Base-by-base conservation (phyloP, 2,329 filamentous ascomycete genomes). In the Fusarium lateritium region DNA sequence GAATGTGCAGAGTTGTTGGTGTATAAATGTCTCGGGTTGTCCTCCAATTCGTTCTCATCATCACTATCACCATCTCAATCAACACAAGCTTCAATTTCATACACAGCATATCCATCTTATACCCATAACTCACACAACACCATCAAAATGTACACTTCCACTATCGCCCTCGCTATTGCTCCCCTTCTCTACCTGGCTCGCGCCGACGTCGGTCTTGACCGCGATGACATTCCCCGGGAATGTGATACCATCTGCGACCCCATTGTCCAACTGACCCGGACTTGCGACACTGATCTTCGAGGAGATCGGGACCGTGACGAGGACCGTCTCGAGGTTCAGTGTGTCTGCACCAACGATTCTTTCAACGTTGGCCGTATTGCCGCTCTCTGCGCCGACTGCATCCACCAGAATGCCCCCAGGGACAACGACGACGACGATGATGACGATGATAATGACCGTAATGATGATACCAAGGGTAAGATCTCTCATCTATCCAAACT, bases 321-420 rank as follows among this genome's bases (percentile, higher is more conserved):
- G 69, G 72, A 79, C 44, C 76, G 75, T 19, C 78, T 82, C 52
- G 75, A 78, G 73, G 73, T 70, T 14, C 79, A 82, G 67, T 83
- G 81, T 63, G 68, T 82, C 53, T 81, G 81, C 76, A 78, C 79
- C 67, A 80, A 83, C 75, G 64, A 74, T 49, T 79, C 79, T 70
- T 80, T 83, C 72, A 70, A 81, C 70, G 81, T 83, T 50, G 65
- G 47, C 24, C 61, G 67, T 19, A 67, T 82, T 49, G 76, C 79
- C 19, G 78, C 73, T 4, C 75, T 80, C 21, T 83, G 81, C 62
- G 75, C 76, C 51, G 76, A 75, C 55, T 83, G 81, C 64, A 78
- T 83, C 62, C 70, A 72, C 34, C 76, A 81, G 73, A 77, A 77
- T 51, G 62, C 63, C 34, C 59, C 52, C 14, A 59, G 63, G 14